A percentile compares a stretch with the other conserved stretches of the same genome.
These are phyloP conservation scores for Omphalotus guepiniiformis DNA, from an alignment of 768 basidiomycete species.

Conservation along the genomic window DNA sequence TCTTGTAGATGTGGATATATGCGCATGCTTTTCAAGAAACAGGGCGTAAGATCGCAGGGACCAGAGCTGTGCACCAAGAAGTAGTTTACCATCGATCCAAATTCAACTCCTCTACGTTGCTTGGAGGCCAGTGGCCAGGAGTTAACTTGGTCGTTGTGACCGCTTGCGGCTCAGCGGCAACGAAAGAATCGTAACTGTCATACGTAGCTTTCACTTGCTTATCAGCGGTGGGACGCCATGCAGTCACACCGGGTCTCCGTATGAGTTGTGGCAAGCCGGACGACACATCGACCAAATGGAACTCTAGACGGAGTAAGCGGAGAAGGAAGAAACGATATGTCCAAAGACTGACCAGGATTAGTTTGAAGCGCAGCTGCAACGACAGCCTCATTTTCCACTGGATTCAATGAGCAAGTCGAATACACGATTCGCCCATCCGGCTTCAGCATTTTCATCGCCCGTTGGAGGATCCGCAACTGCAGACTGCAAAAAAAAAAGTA, in stretches of 20 bases:
- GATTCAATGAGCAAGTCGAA: conserved; percentile 96
- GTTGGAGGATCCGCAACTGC: conserved; percentile 87
- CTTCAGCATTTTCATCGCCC: conserved; percentile 88
- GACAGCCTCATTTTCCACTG: conserved; percentile 96
- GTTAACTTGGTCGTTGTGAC: conserved; percentile 54
- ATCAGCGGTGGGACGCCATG: conserved; percentile 75
- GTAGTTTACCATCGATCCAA: conserved; percentile 67
- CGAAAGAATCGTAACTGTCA: conserved; percentile 58
- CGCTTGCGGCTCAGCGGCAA: conserved; percentile 44
- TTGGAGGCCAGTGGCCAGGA: conserved; percentile 78
- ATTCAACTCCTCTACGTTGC: conserved; percentile 52
- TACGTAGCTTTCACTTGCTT: conserved; percentile 46
- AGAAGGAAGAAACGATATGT: not conserved
- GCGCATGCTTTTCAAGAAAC: too few relatives aligned
- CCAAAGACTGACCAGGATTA: conserved; percentile 51
- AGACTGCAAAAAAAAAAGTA: conserved; percentile 45
- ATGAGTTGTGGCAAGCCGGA: conserved; percentile 65
- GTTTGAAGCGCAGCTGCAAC: conserved; percentile 76
- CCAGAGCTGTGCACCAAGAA: not conserved
- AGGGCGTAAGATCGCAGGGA: not conserved
- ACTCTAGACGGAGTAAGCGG: conserved; percentile 39
- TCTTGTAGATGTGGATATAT: conserved; percentile 96
- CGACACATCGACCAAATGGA: conserved; percentile 77
- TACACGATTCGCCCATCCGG: conserved; percentile 89
- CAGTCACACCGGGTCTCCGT: conserved; percentile 68